Base-by-base conservation (phyloP, 2,329 filamentous ascomycete genomes). In the Fusarium sp. region DNA sequence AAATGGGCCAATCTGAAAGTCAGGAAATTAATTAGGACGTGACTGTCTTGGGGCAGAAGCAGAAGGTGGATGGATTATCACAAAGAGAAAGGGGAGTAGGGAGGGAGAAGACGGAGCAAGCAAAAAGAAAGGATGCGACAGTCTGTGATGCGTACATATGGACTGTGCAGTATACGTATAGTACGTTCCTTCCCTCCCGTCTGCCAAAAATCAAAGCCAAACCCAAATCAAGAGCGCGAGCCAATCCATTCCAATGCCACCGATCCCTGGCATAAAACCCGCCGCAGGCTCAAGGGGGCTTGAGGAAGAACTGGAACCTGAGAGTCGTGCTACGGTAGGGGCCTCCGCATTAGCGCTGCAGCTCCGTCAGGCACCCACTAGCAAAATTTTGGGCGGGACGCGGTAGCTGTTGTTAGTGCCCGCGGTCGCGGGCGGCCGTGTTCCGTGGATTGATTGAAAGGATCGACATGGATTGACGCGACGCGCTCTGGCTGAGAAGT, bases 321-420 rank as follows among this genome's bases (percentile, higher is more conserved):
- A 67, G 45, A n/a, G 20, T 29, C 50, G 52, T 50, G 47, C 36
- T 45, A 42, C 47, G 22, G 52, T 64, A 58, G 59, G 62, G 68
- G 63, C 25, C 56, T 62, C 65, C 67, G 76, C 75, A 75, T 77
- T 77, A 77, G 75, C 74, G 75, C 66, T 38, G 62, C 58, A 73
- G 52, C 40, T 27, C 57, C 60, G 62, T 60, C 70, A 75, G 74
- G 74, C 69, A 77, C 75, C 70, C 57, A 45, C 45, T 16, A 50
- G 45, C 45, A 50, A 50, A 56, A 52, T 59, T 70, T 74, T 45
- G 40, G 65, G 67, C 47, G 68, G 67, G 52, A 50, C 22, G 52
- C 35, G 42, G 70, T 76, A 62, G 63, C 71, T 50, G 40, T 56
- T 74, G 71, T 73, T 77, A 74, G 70, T 75, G 61, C 59, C 69